phyloP scores from a whole-genome alignment of 495 filamentous ascomycete genomes.

The Thermochaetoides thermophila region DNA sequence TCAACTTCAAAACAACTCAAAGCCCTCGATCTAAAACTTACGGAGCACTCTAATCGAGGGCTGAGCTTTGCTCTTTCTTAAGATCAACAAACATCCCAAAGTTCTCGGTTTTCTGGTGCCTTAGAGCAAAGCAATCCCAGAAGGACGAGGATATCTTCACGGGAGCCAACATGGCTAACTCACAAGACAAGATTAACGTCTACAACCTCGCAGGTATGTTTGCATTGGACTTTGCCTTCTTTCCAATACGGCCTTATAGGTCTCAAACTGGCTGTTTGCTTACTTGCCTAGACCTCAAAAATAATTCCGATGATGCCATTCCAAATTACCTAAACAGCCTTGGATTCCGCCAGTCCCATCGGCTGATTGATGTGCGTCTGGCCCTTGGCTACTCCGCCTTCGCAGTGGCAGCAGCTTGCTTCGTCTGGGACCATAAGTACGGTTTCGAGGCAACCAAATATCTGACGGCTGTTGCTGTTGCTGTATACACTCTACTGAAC shows the following conservation, averaged over 20 bases:
- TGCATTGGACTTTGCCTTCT: neutral
- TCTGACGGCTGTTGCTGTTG: constrained; percentile 61
- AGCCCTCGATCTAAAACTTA: too few species aligned
- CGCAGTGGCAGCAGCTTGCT: constrained; percentile 59
- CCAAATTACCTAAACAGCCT: constrained; percentile 81
- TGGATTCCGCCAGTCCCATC: constrained; percentile 66
- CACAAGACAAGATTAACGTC: constrained; percentile 46
- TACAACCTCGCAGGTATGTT: constrained; percentile 50
- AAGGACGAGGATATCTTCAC: neutral
- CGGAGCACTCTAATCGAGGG: too few species aligned
- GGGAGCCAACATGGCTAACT: constrained; percentile 21
- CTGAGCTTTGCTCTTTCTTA: neutral
- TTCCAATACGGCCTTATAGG: too few species aligned
- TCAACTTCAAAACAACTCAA: too few species aligned
- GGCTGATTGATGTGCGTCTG: constrained; percentile 67
- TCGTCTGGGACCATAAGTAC: constrained; percentile 79
- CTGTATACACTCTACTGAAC: constrained; percentile 69
- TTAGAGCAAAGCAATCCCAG: too few species aligned
- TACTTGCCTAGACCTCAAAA: constrained; percentile 74
- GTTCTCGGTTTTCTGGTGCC: too few species aligned
- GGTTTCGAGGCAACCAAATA: constrained; percentile 74
- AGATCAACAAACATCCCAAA: neutral
- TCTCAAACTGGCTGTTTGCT: too few species aligned
- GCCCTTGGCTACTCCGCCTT: constrained; percentile 73
- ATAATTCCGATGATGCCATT: constrained; percentile 87